A percentile compares a stretch with the other conserved stretches of the same genome.
These are phyloP conservation scores for Chytridium lagenaria DNA, from an alignment of 371 early-diverging fungal species.

Conservation along the genomic window DNA sequence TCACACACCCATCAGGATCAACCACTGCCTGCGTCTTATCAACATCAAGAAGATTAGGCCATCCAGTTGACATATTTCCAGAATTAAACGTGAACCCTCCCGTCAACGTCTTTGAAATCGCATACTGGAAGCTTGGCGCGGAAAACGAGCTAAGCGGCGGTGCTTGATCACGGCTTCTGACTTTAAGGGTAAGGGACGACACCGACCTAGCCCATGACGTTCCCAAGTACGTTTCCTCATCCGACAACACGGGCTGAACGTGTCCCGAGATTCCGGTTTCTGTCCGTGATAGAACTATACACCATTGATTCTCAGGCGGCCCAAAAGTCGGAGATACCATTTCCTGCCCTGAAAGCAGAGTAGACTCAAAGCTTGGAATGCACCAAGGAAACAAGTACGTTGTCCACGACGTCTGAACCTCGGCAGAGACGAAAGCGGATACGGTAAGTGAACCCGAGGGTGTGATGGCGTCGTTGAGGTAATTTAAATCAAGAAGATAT, in stretches of 20 bases:
- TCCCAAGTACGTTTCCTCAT: background rate
- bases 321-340: slow-evolving; percentile 25
- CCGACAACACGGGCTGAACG: slow-evolving; percentile 25
- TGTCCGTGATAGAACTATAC: slow-evolving; percentile 9
- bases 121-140: background rate
- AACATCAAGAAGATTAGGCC: slow-evolving; percentile 37
- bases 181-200: slow-evolving; percentile 29
- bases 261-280: slow-evolving; percentile 16
- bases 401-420: slow-evolving; percentile 4
- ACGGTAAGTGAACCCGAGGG: slow-evolving; percentile 23
- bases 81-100: slow-evolving; percentile 46
- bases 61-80: slow-evolving; percentile 33
- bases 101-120: slow-evolving; percentile 41
- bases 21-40: slow-evolving; percentile 16
- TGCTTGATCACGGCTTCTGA: slow-evolving; percentile 15
- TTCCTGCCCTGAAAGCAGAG: background rate
- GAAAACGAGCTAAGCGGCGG: slow-evolving; percentile 4
- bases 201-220: slow-evolving; percentile 22
- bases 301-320: slow-evolving; percentile 22
- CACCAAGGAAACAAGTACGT: slow-evolving; percentile 27
- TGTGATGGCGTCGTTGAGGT: slow-evolving; percentile 14
- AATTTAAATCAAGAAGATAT: slow-evolving; percentile 11
- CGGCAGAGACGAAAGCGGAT: slow-evolving; percentile 22
- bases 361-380: slow-evolving; percentile 21
- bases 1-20: slow-evolving; percentile 19